Conservation (phyloP, 805 yeast genomes). For the Sugiyamaella marilandica region DNA sequence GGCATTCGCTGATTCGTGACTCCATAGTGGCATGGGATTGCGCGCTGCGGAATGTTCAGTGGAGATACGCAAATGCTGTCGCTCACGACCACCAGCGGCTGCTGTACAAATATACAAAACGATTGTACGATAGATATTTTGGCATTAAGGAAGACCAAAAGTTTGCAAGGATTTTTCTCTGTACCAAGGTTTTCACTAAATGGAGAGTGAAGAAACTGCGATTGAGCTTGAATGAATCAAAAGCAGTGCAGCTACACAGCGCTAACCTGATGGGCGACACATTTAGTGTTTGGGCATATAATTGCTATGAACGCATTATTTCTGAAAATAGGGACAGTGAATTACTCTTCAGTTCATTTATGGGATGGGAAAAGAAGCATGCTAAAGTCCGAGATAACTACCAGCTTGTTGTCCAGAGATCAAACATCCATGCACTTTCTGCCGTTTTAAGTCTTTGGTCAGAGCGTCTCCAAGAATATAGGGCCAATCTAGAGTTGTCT, state of each 20-base stretch:
- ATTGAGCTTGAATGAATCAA: neutral
- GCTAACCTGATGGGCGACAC: no score
- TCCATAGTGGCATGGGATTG: constrained; percentile 1
- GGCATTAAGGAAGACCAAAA: neutral
- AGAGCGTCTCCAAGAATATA: neutral
- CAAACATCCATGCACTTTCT: neutral
- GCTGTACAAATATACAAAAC: neutral
- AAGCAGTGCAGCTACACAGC: neutral
- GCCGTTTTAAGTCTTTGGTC: neutral
- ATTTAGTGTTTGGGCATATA: neutral
- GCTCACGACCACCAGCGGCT: neutral
- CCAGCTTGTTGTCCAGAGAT: neutral
- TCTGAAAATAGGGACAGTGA: neutral
- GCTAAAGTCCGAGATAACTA: neutral
- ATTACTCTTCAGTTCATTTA: neutral
- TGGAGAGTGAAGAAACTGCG: neutral
- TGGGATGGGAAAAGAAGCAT: neutral
- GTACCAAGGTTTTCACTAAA: neutral
- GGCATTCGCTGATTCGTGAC: neutral
- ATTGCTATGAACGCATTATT: neutral
- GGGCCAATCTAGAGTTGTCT: neutral
- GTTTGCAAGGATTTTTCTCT: neutral
- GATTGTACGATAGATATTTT: neutral
- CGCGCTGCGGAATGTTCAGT: neutral
- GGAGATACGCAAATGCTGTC: constrained; percentile 1